A percentile compares a stretch with the other conserved stretches of the same genome.
phyloP scores from a whole-genome alignment of 345 rosid genomes.

The Pistacia integerrima region DNA sequence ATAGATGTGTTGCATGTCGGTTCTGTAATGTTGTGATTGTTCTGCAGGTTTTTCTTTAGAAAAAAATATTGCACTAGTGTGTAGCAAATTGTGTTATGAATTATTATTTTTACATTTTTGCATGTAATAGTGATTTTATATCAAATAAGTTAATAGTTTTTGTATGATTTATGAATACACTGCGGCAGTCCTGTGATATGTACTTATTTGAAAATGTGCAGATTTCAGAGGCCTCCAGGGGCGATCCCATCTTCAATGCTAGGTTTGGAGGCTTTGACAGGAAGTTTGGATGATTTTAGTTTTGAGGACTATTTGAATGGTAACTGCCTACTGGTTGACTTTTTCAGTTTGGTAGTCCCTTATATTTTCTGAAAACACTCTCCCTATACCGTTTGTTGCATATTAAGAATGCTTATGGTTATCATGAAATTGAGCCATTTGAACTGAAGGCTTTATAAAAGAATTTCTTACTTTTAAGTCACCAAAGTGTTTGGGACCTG shows the following conservation, averaged over 20 bases:
- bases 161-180: neutral
- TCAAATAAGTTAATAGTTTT: neutral
- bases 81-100: neutral
- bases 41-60: neutral
- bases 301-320: slow-evolving; percentile 95
- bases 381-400: neutral
- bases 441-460: neutral
- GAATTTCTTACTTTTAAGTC: neutral
- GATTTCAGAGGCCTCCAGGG: slow-evolving; percentile 93
- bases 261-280: slow-evolving; percentile 81
- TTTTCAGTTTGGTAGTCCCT: neutral
- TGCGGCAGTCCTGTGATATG: neutral
- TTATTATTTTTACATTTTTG: neutral
- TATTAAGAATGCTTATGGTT: neutral
- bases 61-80: neutral
- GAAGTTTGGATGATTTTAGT: slow-evolving; percentile 78
- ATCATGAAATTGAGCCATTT: neutral
- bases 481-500: neutral
- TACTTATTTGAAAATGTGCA: slow-evolving; percentile 32
- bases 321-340: slow-evolving; percentile 26
- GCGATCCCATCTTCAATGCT: slow-evolving; percentile 93
- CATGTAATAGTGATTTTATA: neutral
- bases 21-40: slow-evolving; percentile 1
- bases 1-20: neutral
- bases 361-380: neutral